Evolutionary conservation across 805 yeast species (phyloP), one percentile per base, ranked within the genome.

Genomic region (Hanseniaspora clermontiae): DNA sequence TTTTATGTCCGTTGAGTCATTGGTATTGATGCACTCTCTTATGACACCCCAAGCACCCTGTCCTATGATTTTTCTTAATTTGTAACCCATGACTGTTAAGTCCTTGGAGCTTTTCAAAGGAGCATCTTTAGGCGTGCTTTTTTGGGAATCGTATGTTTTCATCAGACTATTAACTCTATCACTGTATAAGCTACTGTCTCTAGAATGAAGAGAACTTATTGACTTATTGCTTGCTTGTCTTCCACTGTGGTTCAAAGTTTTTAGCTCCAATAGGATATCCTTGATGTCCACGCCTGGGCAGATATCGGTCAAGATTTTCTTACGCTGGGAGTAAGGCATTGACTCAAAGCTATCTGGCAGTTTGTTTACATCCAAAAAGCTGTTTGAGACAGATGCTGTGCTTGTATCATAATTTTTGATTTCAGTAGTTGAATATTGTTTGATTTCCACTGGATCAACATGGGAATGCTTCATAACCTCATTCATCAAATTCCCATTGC

Each of bases 11-110:
- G 59, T 61, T 27, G 64, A 65, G n/a, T 52, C 58, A 2, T 17
- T 12, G 5, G 20, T 32, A n/a, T 55, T 43, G 24, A 45, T 67
- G 60, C 91, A 85, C 65, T 85, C 91, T 58, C 95, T 72, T 11
- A 89, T 83, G 32, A 83, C 77, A 11, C 96, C 95, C 84, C 93
- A 90, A 0, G 95, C 95, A 14, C 97, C 96, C 65, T 79, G 80
- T 1, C 96, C 96, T 59, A 88, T 82, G 11, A 83, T 77, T 61
- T 80, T 81, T 1, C 95, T 95, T 34, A 89, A 65, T 36, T 69
- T 75, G 61, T 80, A 80, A 15, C 79, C 81, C 70, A 83, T 61
- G 1, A 88, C 79, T 27, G 76, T 66, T 14, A 85, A 82, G 0
- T 95, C 95, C 59, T 77, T 79, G 57, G 83, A 87, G 11, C 46